A percentile compares a stretch with the other conserved stretches of the same genome.
phyloP scores from a whole-genome alignment of 768 basidiomycete species.

The Mycena rebaudengoi region DNA sequence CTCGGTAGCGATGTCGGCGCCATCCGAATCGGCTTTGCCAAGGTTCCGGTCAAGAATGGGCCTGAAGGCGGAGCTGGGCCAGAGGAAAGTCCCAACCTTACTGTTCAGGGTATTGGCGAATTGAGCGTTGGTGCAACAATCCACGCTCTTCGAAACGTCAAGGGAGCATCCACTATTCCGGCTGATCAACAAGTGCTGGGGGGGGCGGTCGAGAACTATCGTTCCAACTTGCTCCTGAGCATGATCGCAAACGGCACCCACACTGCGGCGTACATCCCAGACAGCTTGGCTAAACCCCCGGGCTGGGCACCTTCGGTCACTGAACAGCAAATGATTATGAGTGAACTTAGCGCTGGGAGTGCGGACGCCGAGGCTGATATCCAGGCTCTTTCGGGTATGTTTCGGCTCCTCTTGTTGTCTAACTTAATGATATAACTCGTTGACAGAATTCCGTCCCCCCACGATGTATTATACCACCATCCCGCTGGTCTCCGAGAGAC shows the following conservation, averaged over 20 bases:
- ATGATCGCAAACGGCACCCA: conserved; percentile 86
- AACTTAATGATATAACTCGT: conserved; percentile 7
- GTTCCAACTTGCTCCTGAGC: conserved; percentile 89
- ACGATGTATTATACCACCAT: conserved; percentile 98
- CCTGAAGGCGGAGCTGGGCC: conserved; percentile 65
- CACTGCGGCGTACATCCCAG: conserved; percentile 59
- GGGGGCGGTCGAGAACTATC: conserved; percentile 93
- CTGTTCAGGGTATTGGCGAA: conserved; percentile 85
- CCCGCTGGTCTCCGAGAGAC: conserved; percentile 86
- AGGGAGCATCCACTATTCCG: conserved; percentile 92
- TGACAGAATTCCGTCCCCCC: conserved; percentile 88
- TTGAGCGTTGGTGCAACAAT: conserved; percentile 89
- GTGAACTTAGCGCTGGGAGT: conserved; percentile 83
- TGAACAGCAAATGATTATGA: conserved; percentile 98
- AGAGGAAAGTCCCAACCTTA: conserved; percentile 71
- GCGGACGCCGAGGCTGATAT: conserved; percentile 86
- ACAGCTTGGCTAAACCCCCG: conserved; percentile 66
- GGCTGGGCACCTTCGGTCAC: conserved; percentile 81
- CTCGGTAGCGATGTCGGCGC: conserved; percentile 96
- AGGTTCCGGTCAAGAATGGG: conserved; percentile 92
- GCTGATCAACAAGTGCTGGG: conserved; percentile 94
- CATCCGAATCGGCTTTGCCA: conserved; percentile 96
- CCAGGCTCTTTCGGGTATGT: conserved; percentile 82
- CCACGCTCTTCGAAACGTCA: conserved; percentile 84
- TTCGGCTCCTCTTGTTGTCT: conserved; percentile 22